phyloP scores from a whole-genome alignment of 2,329 filamentous ascomycete species.

The Aspergillus brasiliensis region DNA sequence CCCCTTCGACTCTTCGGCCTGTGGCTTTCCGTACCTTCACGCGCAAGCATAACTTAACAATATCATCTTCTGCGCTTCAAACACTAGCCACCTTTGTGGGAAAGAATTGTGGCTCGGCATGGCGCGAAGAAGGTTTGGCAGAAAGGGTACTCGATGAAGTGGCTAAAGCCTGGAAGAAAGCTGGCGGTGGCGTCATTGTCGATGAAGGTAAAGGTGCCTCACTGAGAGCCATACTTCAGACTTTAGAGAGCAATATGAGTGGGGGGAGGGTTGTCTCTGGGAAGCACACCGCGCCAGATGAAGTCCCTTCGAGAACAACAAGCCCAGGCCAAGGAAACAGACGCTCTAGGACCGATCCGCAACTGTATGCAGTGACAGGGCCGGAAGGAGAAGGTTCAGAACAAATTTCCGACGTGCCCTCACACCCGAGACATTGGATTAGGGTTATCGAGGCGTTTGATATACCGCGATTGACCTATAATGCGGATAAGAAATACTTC shows the following conservation, averaged over 20 bases:
- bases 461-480: conserved; percentile 64
- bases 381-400: conserved; percentile 55
- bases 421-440: conserved; percentile 78
- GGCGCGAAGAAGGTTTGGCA: conserved; percentile 91
- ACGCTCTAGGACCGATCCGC: conserved; percentile 48
- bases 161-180: conserved; percentile 87
- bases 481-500: conserved; percentile 78
- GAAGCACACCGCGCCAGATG: conserved; percentile 50
- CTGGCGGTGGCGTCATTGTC: conserved; percentile 86
- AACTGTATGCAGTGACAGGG: conserved; percentile 28
- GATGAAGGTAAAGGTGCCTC: conserved; percentile 70
- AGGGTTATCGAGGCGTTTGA: conserved; percentile 82
- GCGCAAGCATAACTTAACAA: conserved; percentile 92
- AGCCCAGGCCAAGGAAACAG: conserved; percentile 53
- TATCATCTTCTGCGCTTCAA: conserved; percentile 83
- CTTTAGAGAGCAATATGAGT: conserved; percentile 82
- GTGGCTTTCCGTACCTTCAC: conserved; percentile 95
- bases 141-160: conserved; percentile 92
- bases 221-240: conserved; percentile 79
- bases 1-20: conserved; percentile 81
- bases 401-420: conserved; percentile 62
- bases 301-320: conserved; percentile 19
- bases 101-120: conserved; percentile 90
- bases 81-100: conserved; percentile 87
- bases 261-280: conserved; percentile 62